Percentiles rank a stretch among this genome's conserved stretches.
phyloP scores from a whole-genome alignment of 345 rosid species.

The Rhizophora mangle region DNA sequence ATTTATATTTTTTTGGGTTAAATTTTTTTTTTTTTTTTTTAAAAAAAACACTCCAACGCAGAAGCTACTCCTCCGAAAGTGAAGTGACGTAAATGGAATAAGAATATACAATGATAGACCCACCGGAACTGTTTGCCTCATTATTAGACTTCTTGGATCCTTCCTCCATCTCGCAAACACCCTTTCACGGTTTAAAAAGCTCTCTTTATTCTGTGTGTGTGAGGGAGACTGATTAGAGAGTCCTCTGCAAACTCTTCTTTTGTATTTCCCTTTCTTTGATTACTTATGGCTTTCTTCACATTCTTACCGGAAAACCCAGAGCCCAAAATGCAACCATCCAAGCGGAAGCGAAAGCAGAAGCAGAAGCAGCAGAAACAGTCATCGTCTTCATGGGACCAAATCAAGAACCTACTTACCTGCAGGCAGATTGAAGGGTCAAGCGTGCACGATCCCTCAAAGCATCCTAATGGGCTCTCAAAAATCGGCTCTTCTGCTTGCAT shows the following conservation, averaged over 20 bases:
- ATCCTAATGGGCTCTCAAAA: conserved; percentile 32
- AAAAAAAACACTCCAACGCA: neutral
- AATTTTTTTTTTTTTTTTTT: no score
- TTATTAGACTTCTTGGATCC: conserved; percentile 46
- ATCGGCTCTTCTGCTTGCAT: conserved; percentile 69
- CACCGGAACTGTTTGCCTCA: conserved; percentile 31
- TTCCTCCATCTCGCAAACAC: conserved; percentile 18
- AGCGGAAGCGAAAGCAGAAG: conserved; percentile 20
- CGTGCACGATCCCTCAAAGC: conserved; percentile 76
- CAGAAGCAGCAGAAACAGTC: conserved; percentile 43
- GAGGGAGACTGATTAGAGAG: conserved; percentile 1
- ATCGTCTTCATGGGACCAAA: conserved; percentile 96
- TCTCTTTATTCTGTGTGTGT: neutral
- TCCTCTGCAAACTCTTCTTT: neutral
- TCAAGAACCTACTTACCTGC: conserved; percentile 90
- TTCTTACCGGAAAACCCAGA: conserved; percentile 40
- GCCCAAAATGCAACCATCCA: conserved; percentile 25
- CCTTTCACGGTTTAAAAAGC: conserved; percentile 11
- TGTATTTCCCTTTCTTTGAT: conserved; percentile 4
- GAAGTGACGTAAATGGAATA: neutral
- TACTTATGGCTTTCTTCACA: conserved; percentile 65
- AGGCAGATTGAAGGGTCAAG: conserved; percentile 74
- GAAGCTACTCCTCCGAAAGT: conserved; percentile 7
- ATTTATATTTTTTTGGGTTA: no score
- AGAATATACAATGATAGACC: conserved; percentile 25